Evolutionary conservation across 805 yeast genomes (phyloP), one percentile per base, ranked within the genome.

Genomic region (Saturnispora silvae): DNA sequence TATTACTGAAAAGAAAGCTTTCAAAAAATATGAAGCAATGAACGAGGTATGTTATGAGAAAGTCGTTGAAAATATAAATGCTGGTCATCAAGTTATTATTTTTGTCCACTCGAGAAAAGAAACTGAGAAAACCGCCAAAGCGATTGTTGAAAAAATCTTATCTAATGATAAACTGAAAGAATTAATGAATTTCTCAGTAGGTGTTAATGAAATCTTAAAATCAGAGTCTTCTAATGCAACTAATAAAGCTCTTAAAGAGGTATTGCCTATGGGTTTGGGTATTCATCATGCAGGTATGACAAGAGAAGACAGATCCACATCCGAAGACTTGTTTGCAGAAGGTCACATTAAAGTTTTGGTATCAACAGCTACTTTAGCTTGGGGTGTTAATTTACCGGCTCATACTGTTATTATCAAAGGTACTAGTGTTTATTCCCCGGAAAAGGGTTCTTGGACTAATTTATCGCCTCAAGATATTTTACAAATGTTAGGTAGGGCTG

Each of bases 401-500:
- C 96, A 87, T 51, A 84, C 96, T 0, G 96, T 86, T 22, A 77
- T 86, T 20, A 82, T 86, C 44, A 84, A 84, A 51, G 97, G 97
- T 0, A 89, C 98, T 0, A 94, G 84, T 50, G 77, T 86, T 0
- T 92, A 94, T 50, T 81, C 92, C 4, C 96, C 99, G 0, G 92
- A 81, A 45, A 73, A 72, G 44, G 95, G 96, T 38, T 61, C 72
- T 5, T 89, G 97, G 96, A 75, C 75, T 2, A 92, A 83, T 51
- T 61, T 89, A n/a, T 79, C 95, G 0, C 94, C 96, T 0, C 98
- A 89, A 50, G 97, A 92, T 59, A 80, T 89, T 27, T 57, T 89
- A 8, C 98, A 89, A 60, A 89, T 89, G 97, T 65, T 89, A n/a
- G 97, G 97, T 26, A 75, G 97, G 63, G 97, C 97, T 15, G 97